Conservation (phyloP, 1,284 basidiomycete species). For the Cutaneotrichosporon cutaneum region DNA sequence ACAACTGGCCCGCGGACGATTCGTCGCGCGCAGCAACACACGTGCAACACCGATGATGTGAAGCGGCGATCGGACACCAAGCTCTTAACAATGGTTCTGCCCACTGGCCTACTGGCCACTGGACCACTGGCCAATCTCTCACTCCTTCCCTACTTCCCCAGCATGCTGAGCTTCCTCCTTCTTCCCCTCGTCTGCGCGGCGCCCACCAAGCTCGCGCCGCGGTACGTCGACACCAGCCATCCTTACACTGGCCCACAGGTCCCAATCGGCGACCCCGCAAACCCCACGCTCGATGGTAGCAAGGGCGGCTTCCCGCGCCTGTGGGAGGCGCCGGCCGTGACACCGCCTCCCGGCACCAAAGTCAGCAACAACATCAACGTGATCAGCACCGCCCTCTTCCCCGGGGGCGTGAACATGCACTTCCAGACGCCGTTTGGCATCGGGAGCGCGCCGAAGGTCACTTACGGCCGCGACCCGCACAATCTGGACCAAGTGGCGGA, state of each 20-base stretch:
- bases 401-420: slow-evolving; percentile 38
- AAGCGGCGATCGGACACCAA: no score
- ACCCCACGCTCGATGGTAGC: slow-evolving; percentile 30
- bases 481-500: slow-evolving; percentile 24
- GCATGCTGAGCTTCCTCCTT: neutral
- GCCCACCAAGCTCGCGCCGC: neutral
- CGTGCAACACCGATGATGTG: no score
- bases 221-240: slow-evolving; percentile 25
- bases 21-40: no score
- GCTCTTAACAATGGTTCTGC: no score
- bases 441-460: slow-evolving; percentile 25
- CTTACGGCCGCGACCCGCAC: slow-evolving; percentile 24
- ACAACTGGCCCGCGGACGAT: no score
- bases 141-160: no score
- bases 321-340: slow-evolving; percentile 26
- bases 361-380: slow-evolving; percentile 44
- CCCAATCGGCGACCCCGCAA: slow-evolving; percentile 33
- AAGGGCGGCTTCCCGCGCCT: slow-evolving; percentile 33
- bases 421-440: slow-evolving; percentile 43
- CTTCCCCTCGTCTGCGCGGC: neutral
- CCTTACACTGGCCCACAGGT: slow-evolving; percentile 33
- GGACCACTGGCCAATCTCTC: no score
- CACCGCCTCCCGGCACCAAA: slow-evolving; percentile 16
- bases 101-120: no score
- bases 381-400: slow-evolving; percentile 31